Evolutionary conservation across 768 basidiomycete genomes (phyloP).

Genomic region (Lyophyllum decastes): DNA sequence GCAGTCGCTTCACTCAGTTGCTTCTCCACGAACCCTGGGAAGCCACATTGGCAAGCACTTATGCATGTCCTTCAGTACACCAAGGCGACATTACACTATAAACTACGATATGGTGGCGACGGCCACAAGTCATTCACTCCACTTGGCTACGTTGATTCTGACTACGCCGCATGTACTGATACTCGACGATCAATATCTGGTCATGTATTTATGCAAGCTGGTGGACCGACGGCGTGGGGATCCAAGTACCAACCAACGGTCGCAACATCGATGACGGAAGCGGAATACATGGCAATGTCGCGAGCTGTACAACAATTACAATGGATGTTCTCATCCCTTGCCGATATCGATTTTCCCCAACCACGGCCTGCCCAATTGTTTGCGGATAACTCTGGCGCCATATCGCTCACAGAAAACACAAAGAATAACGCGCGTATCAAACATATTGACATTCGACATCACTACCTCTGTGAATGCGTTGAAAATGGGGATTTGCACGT

Average conservation of each 20-base stretch:
- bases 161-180: constrained; percentile 23
- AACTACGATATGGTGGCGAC: background rate
- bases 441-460: constrained; percentile 26
- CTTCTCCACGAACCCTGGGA: background rate
- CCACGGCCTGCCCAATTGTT: constrained; percentile 17
- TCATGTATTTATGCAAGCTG: constrained; percentile 27
- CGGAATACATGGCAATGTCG: constrained; percentile 27
- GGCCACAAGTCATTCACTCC: constrained; percentile 1
- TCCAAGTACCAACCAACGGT: constrained; percentile 29
- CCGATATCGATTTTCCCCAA: constrained; percentile 22
- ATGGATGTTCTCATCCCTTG: constrained; percentile 30
- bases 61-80: background rate
- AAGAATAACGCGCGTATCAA: constrained; percentile 25
- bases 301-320: constrained; percentile 29
- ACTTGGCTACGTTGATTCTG: constrained; percentile 19
- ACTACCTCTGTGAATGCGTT: constrained; percentile 22
- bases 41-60: background rate
- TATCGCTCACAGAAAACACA: constrained; percentile 22
- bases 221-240: constrained; percentile 29
- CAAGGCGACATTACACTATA: background rate
- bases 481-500: constrained; percentile 11
- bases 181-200: constrained; percentile 27
- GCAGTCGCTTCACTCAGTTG: background rate
- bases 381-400: constrained; percentile 29
- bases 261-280: constrained; percentile 22